Evolutionary conservation across 139 green algal genomes (phyloP).

Genomic region (Chlorella sp.): DNA sequence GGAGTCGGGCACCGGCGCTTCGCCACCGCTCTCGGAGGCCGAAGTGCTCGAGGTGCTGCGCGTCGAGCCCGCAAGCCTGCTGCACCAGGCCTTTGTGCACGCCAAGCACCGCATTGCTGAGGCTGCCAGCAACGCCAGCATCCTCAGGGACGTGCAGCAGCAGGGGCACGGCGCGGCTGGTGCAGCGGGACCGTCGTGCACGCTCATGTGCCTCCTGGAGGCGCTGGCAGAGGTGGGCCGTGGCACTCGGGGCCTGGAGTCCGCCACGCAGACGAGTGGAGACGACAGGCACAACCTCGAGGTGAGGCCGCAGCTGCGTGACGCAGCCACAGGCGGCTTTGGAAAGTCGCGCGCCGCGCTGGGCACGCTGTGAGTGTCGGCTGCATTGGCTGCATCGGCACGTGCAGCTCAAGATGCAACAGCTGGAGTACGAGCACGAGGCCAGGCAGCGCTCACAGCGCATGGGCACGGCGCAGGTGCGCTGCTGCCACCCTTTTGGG

Average conservation of each 20-base stretch:
- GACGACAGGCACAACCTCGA: not conserved
- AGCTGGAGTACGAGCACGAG: conserved; percentile 38
- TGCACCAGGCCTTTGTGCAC: not conserved
- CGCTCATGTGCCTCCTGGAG: not conserved
- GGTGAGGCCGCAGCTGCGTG: no score
- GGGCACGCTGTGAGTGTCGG: no score
- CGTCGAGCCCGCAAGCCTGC: not conserved
- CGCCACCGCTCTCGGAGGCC: not conserved
- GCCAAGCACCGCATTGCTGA: not conserved
- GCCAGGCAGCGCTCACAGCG: conserved; percentile 12
- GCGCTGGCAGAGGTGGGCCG: not conserved
- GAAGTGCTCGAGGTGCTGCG: not conserved
- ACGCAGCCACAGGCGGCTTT: no score
- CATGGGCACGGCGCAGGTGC: not conserved
- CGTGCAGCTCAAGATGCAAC: conserved; percentile 18
- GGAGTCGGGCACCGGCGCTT: not conserved
- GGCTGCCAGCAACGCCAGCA: no score
- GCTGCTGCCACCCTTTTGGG: no score
- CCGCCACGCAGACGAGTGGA: not conserved
- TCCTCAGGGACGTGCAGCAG: no score
- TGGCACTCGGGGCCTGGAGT: not conserved
- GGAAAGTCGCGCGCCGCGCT: no score
- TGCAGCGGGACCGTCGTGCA: no score
- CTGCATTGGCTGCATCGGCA: no score
- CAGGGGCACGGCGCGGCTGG: no score